Base-by-base conservation (phyloP, 805 yeast species). In the Brettanomyces naardenensis region DNA sequence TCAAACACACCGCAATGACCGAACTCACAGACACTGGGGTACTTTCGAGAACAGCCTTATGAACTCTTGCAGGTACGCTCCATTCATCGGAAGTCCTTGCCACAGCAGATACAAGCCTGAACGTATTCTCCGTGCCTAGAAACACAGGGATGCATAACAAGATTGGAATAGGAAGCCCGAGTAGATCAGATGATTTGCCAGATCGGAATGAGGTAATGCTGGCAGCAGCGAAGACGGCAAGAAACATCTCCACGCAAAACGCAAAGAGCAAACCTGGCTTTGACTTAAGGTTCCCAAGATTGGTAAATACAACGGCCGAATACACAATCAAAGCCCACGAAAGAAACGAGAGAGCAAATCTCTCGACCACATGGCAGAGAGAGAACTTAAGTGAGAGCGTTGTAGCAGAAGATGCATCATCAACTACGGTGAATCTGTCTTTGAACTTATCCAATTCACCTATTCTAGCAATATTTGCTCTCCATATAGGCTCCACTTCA, bases 51-150 rank as follows among this genome's bases (percentile, higher is more conserved):
- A 65, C 49, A 0, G 70, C 66, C 28, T 58, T 51, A 4, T 65
- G 51, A 15, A 71, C 44, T 27, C 69, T 60, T 1, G 58, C 45
- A 6, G 62, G 48, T 3, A 69, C 59, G 2, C 73, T 53, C 31
- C 61, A 50, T 40, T 71, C 75, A 11, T 62, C 67, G 6, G 71
- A 64, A 5, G 65, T 58, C 18, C 56, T 50, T 1, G 69, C 56
- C 2, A 71, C 52, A 4, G 69, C 49, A 11, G 59, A 52, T 18
- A 71, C 54, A 22, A 75, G 48, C 38, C 76, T 59, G 31, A 71
- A 66, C 62, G 63, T 65, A 46, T 71, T 73, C 42, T 72, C 78
- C 14, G 65, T 53, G 9, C 69, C 65, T 7, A 70, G 61, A 15
- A 69, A 60, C 2, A 66, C 40, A 3, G 71, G 62, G 5, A 66